These are phyloP conservation scores for Chalaropsis ovoidea DNA, from an alignment of 2,329 filamentous ascomycete genomes.

Conservation along the genomic window DNA sequence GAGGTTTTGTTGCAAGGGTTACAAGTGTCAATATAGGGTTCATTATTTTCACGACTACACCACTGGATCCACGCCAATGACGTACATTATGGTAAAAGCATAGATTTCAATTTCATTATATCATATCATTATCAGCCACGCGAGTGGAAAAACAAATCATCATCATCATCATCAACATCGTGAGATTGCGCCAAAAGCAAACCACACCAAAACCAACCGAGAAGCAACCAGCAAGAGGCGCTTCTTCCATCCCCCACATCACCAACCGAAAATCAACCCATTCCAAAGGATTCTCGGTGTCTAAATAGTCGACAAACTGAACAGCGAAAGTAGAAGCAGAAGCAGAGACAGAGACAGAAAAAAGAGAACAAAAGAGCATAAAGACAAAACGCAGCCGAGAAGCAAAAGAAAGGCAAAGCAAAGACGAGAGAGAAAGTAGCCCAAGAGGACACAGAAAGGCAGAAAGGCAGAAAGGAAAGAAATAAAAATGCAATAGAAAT, in stretches of 20 bases:
- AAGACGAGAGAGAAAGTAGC: background rate
- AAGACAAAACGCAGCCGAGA: background rate
- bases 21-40: too few relatives aligned
- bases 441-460: constrained; percentile 8
- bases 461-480: background rate
- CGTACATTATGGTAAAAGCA: background rate
- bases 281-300: background rate
- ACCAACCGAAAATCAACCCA: background rate
- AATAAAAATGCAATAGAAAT: background rate
- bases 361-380: background rate
- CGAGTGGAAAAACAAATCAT: background rate
- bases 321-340: background rate
- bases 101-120: background rate
- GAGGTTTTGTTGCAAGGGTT: too few relatives aligned
- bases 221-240: background rate
- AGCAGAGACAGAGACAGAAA: background rate
- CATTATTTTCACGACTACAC: background rate
- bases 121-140: constrained; percentile 1
- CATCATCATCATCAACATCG: constrained; percentile 1
- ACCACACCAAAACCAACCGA: background rate
- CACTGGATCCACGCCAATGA: background rate
- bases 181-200: constrained; percentile 2
- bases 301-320: background rate
- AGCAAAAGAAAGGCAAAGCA: background rate
- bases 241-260: background rate